These are phyloP conservation scores for Amaranthus hypochondriacus DNA, from an alignment of 148 eudicot genomes.

Conservation along the genomic window DNA sequence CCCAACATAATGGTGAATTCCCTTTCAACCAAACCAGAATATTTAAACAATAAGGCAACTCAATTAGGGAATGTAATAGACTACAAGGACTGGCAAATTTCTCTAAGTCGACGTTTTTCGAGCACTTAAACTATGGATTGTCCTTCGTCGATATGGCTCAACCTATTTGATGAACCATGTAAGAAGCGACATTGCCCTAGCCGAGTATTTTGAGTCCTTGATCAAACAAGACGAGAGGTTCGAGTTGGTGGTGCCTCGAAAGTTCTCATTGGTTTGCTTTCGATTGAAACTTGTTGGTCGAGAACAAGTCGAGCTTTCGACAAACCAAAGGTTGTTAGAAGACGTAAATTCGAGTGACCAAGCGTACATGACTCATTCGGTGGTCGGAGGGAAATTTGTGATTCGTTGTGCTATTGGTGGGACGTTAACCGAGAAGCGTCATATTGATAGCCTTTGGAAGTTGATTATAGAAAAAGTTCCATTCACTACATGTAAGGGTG, in stretches of 20 bases:
- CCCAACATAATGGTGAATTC: conserved; percentile 29
- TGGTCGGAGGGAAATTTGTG: conserved; percentile 28
- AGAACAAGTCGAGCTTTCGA: not conserved
- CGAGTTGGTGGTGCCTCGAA: conserved; percentile 36
- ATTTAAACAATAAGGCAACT: conserved; percentile 31
- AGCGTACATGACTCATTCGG: conserved; percentile 43
- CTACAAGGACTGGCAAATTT: conserved; percentile 53
- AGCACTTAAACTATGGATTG: conserved; percentile 39
- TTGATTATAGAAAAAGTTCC: conserved; percentile 33
- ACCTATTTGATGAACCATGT: conserved; percentile 36
- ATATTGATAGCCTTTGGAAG: conserved; percentile 35
- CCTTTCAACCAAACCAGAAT: conserved; percentile 37
- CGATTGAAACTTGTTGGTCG: conserved; percentile 10
- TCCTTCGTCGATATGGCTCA: conserved; percentile 37
- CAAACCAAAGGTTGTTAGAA: conserved; percentile 38
- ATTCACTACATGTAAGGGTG: no score
- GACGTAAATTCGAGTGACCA: conserved; percentile 37
- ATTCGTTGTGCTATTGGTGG: conserved; percentile 46
- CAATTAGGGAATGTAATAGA: conserved; percentile 33
- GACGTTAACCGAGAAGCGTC: conserved; percentile 38
- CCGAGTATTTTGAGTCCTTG: conserved; percentile 33
- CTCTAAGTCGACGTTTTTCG: conserved; percentile 42
- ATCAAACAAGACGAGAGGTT: conserved; percentile 28
- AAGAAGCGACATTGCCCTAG: conserved; percentile 35
- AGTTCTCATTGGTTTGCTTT: conserved; percentile 42